Percentiles rank a stretch among this genome's conserved stretches.
These are phyloP conservation scores for Aspergillus conjunctus DNA, from an alignment of 495 filamentous ascomycete species.

Conservation along the genomic window DNA sequence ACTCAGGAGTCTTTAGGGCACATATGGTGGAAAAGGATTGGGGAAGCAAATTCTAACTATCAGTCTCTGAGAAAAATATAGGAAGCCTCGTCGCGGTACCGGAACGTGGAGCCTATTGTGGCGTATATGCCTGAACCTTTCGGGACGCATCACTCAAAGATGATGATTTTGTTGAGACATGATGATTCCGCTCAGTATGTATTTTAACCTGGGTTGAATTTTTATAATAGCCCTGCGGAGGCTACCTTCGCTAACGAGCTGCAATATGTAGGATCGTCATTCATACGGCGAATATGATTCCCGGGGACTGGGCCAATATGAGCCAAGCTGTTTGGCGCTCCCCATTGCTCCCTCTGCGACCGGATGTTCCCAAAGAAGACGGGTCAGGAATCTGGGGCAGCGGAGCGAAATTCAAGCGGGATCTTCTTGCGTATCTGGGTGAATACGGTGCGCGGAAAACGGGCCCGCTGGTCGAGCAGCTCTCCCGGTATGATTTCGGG, in stretches of 20 bases:
- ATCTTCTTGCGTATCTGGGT: constrained; percentile 71
- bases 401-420: constrained; percentile 73
- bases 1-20: neutral
- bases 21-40: neutral
- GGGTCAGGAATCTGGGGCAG: constrained; percentile 47
- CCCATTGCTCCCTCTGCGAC: constrained; percentile 62
- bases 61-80: constrained; percentile 20
- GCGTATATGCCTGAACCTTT: constrained; percentile 86
- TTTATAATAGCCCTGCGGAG: neutral
- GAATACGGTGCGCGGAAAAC: constrained; percentile 64
- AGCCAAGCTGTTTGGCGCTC: constrained; percentile 83
- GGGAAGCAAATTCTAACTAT: neutral
- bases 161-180: constrained; percentile 78
- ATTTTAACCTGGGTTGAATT: neutral
- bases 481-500: constrained; percentile 70
- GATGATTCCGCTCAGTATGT: constrained; percentile 71
- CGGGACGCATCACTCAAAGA: constrained; percentile 87
- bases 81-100: constrained; percentile 62
- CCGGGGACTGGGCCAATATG: constrained; percentile 85
- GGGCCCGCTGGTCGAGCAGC: constrained; percentile 53
- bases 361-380: constrained; percentile 7
- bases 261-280: constrained; percentile 60
- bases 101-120: constrained; percentile 69
- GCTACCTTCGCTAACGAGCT: neutral
- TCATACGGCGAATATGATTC: constrained; percentile 89